Percentiles rank a stretch among this genome's conserved stretches.
These are phyloP conservation scores for Cercophora samala DNA, from an alignment of 495 filamentous ascomycete species.

Conservation along the genomic window DNA sequence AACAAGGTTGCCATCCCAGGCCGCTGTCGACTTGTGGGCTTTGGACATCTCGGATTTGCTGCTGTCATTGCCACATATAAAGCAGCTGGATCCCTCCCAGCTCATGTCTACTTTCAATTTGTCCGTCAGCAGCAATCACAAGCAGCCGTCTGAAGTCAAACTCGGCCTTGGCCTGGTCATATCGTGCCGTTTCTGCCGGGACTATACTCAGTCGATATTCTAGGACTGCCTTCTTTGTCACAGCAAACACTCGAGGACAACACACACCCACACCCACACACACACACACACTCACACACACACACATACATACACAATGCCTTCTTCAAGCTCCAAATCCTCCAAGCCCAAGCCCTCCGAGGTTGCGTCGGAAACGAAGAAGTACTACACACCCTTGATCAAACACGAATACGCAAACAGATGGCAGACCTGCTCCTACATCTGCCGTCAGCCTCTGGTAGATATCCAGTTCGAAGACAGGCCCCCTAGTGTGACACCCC, in stretches of 20 bases:
- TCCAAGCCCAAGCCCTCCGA: constrained; percentile 65
- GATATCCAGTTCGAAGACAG: constrained; percentile 39
- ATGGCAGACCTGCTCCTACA: constrained; percentile 47
- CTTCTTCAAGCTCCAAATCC: constrained; percentile 39
- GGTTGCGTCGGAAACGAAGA: constrained; percentile 66
- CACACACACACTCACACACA: constrained; percentile 4
- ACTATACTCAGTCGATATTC: neutral
- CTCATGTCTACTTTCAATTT: neutral
- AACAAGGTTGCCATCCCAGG: neutral
- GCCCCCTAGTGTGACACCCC: constrained; percentile 33
- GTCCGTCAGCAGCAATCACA: neutral
- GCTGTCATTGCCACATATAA: constrained; percentile 16
- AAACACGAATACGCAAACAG: constrained; percentile 44
- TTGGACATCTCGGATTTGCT: constrained; percentile 4
- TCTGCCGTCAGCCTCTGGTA: constrained; percentile 44
- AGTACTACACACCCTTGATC: constrained; percentile 58
- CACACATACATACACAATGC: constrained; percentile 43
- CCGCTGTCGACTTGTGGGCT: neutral
- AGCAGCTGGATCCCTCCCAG: constrained; percentile 5
- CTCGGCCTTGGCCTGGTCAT: neutral
- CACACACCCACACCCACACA: no score
- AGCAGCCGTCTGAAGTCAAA: neutral
- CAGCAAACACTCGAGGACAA: neutral
- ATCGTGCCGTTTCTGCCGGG: neutral
- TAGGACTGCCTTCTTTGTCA: neutral